Evolutionary conservation across 2,329 filamentous ascomycete genomes (phyloP), one percentile per base, ranked within the genome.

Genomic region (Tolypocladium guangdongense): DNA sequence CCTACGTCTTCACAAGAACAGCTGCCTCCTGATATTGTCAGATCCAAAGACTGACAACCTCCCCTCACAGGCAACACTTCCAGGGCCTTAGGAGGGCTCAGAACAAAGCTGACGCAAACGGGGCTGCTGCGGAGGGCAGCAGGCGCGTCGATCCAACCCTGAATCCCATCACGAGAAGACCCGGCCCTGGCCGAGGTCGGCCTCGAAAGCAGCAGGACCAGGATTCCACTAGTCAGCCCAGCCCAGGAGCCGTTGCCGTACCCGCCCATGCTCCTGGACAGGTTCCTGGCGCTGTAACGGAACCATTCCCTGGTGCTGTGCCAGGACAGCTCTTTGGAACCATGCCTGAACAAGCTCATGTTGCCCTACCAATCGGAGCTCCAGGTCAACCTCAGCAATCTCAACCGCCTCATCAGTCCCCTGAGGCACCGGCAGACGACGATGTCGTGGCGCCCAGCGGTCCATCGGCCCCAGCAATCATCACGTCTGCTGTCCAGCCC

Each of bases 151-250:
- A 83, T 59, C 80, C 80, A 10, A 76, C 74, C 0, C 52, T 70
- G 57, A 82, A 83, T 54, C 80, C 80, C 50, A 82, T 83, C 59
- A 82, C 78, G n/a, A 72, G 80, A 18, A 74, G 80, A 30, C 80
- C 80, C 4, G 80, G 80, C 0, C 80, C 80, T 4, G 79, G 80
- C 14, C 74, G 80, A 46, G 78, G 78, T 2, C 71, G 80, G 7
- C 76, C 78, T 0, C 70, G 74, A 52, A 82, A 81, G 62, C 65
- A 68, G 41, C 66, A 67, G n/a, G 58, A 61, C 7, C 52, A 50
- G 39, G 30, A 37, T 24, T 39, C 59, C 52, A 38, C 58, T 56
- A 24, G 51, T 14, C 58, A 52, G 32, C 48, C 35, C 49, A 52
- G 12, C 30, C 50, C 50, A 30, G 55, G 45, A 32, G 27, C 52